Conservation (phyloP, 495 filamentous ascomycete species). For the Aspergillus asperescens region DNA sequence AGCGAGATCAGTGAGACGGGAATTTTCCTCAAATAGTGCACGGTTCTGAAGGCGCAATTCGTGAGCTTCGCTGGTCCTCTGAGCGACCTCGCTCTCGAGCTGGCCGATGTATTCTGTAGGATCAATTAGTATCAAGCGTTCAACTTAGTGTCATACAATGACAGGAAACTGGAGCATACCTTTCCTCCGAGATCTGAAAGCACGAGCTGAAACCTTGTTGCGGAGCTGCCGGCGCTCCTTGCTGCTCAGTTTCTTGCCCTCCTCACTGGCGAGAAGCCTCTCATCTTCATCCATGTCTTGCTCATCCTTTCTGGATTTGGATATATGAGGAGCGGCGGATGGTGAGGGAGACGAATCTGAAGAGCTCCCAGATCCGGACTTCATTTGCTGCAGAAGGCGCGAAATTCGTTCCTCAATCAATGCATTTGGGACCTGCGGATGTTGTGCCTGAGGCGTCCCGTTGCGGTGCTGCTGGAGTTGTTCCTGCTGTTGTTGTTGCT, state of each 20-base stretch:
- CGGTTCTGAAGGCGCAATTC: conserved; percentile 70
- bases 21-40: conserved; percentile 71
- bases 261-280: conserved; percentile 83
- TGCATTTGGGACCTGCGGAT: conserved; percentile 54
- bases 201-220: conserved; percentile 97
- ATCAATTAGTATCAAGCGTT: conserved; percentile 41
- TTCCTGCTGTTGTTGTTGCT: conserved; percentile 35
- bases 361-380: conserved; percentile 54
- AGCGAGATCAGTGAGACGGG: conserved; percentile 68
- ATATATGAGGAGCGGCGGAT: conserved; percentile 42
- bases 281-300: conserved; percentile 99
- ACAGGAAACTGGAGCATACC: conserved; percentile 52
- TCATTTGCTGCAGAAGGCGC: conserved; percentile 77
- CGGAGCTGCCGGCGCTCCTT: conserved; percentile 90
- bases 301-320: conserved; percentile 78
- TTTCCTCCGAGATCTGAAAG: conserved; percentile 93
- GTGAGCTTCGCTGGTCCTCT: conserved; percentile 63
- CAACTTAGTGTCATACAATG: no score
- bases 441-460: conserved; percentile 33
- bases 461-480: conserved; percentile 29
- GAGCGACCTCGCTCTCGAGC: conserved; percentile 78
- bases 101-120: conserved; percentile 83
- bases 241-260: conserved; percentile 93
- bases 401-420: conserved; percentile 81
- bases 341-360: conserved; percentile 47